A percentile compares a stretch with the other conserved stretches of the same genome.
Evolutionary conservation across 768 basidiomycete genomes (phyloP).

Genomic region (Daedaleopsis nitida): DNA sequence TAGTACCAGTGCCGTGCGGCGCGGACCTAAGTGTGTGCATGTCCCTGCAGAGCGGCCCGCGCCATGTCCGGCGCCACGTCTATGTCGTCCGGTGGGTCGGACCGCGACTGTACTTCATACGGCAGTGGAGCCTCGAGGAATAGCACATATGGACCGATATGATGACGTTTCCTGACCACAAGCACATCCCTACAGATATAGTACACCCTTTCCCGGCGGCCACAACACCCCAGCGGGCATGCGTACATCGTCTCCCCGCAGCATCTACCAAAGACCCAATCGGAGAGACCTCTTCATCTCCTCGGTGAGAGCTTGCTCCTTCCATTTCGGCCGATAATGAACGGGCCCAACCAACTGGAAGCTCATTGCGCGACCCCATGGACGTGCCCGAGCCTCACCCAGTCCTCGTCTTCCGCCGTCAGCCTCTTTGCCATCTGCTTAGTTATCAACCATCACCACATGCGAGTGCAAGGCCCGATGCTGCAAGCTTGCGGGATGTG

Average conservation of each 20-base stretch:
- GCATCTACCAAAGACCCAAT: not conserved
- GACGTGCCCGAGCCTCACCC: constrained; percentile 28
- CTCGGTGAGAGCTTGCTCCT: not conserved
- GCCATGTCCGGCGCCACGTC: too few species aligned
- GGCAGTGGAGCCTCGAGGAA: too few species aligned
- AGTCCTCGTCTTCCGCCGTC: constrained; percentile 49
- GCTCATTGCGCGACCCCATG: constrained; percentile 19
- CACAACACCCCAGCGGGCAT: constrained; percentile 7
- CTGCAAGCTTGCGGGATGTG: not conserved
- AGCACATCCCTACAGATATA: not conserved
- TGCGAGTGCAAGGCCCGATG: not conserved
- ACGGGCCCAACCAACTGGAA: not conserved
- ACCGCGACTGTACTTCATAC: too few species aligned
- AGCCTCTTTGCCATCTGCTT: constrained; percentile 63
- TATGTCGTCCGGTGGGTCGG: too few species aligned
- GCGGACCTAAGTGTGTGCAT: too few species aligned
- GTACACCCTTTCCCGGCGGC: not conserved
- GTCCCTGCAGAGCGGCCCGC: too few species aligned
- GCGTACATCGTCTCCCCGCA: constrained; percentile 13
- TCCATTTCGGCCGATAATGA: not conserved
- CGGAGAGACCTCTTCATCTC: not conserved
- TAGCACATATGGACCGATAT: too few species aligned
- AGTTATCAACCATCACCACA: constrained; percentile 7
- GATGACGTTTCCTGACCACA: too few species aligned
- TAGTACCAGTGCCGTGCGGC: too few species aligned